Base-by-base conservation (phyloP, 2,329 filamentous ascomycete species). In the Fusarium mexicanum region DNA sequence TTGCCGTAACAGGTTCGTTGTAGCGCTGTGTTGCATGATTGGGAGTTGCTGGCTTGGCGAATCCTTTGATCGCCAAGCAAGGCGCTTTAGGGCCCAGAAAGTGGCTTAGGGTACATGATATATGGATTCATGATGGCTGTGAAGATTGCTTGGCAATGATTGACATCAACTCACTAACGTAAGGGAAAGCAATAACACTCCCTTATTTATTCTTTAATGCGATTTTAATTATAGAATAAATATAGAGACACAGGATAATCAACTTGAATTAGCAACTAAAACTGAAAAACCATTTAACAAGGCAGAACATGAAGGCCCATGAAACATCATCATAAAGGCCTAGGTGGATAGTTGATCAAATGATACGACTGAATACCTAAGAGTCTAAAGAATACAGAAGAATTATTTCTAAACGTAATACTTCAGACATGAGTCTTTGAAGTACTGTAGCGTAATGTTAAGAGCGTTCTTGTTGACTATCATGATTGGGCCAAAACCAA, bases 31-130 rank as follows among this genome's bases (percentile, higher is more conserved):
- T 8, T 16, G 16, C 14, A 9, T 57, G 8, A 51, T 67, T 68
- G 54, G 64, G 31, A 38, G 16, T 35, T 22, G 11, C 26, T 26
- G 26, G 43, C 66, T 67, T 68, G 64, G 66, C 65, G 13, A 51
- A 33, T 37, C 33, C 24, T 20, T 53, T 14, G 17, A 40, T 31
- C 12, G 31, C 24, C 18, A 29, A 2, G 31, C 8, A 17, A 29
- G 24, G 51, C 59, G 31, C 13, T 29, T 29, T 22, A 4, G 9
- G 8, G 16, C 17, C 24, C 7, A 20, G 26, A 31, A 38, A 10
- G 16, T 37, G 13, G 13, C 48, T 64, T 6, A 69, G 58, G 67
- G 50, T 51, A 64, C 6, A 7, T 29, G 20, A 22, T 24, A 12
- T 12, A 20, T 51, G 26, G 10, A 12, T 38, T 35, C 61, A 46